phyloP scores from a whole-genome alignment of 2,329 filamentous ascomycete genomes.

The Penicillium sumatraense region DNA sequence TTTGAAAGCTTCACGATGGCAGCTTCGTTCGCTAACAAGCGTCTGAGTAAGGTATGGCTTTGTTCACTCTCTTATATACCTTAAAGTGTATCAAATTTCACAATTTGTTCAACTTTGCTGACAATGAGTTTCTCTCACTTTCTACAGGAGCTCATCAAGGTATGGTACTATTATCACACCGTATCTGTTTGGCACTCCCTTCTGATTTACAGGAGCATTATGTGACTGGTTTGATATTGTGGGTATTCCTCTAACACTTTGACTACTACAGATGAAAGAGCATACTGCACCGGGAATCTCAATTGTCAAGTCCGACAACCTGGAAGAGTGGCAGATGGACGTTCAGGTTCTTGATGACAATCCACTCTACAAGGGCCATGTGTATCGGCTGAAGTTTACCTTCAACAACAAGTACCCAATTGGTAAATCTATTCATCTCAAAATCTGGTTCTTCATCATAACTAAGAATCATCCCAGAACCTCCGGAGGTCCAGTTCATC shows the following conservation, averaged over 20 bases:
- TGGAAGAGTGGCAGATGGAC: conserved; percentile 90
- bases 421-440: too few relatives aligned
- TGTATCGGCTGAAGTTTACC: conserved; percentile 82
- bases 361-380: conserved; percentile 80
- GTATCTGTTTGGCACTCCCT: not conserved
- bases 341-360: conserved; percentile 89
- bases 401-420: conserved; percentile 89
- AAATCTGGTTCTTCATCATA: too few relatives aligned
- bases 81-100: not conserved
- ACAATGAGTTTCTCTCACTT: conserved; percentile 26
- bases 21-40: conserved; percentile 56
- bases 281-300: conserved; percentile 71
- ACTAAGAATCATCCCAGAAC: too few relatives aligned
- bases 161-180: conserved; percentile 33
- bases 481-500: conserved; percentile 91
- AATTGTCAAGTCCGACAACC: conserved; percentile 78
- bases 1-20: conserved; percentile 7
- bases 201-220: not conserved
- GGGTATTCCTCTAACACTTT: not conserved
- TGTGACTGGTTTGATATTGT: too few relatives aligned
- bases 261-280: conserved; percentile 56
- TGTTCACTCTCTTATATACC: too few relatives aligned
- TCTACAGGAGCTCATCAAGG: conserved; percentile 59
- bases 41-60: conserved; percentile 49
- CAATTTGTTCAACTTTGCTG: not conserved